Conservation (phyloP, 306 rosid species). For the Corylus heterophylla region DNA sequence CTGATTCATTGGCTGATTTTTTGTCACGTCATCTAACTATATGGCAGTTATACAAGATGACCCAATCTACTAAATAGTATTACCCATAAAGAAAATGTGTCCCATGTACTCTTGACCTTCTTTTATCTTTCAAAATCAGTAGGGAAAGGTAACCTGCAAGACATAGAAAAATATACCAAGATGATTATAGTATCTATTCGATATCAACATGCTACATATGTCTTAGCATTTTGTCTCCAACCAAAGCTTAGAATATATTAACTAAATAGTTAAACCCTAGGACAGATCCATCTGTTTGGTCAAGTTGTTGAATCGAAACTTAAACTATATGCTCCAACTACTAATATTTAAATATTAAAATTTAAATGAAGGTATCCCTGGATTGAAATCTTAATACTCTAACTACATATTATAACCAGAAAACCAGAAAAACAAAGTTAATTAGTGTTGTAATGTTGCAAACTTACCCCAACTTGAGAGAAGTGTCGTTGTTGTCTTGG, state of each 20-base stretch:
- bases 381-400: too few species aligned
- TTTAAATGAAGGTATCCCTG: too few species aligned
- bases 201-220: neutral
- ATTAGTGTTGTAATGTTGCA: neutral
- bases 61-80: too few species aligned
- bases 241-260: neutral
- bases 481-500: constrained; percentile 28
- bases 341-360: too few species aligned
- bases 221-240: neutral
- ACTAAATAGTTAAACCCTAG: neutral
- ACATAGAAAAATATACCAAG: neutral
- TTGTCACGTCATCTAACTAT: too few species aligned
- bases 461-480: constrained; percentile 54
- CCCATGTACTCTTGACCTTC: neutral
- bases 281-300: neutral
- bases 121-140: neutral
- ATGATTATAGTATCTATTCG: neutral
- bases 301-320: neutral
- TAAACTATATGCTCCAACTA: neutral
- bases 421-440: neutral
- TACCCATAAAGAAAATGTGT: neutral
- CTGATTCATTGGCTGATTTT: too few species aligned
- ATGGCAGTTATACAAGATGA: too few species aligned
- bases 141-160: constrained; percentile 1
- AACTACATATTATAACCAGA: too few species aligned